phyloP scores from a whole-genome alignment of 495 filamentous ascomycete genomes.

The Hyphodiscus hymeniophilus region DNA sequence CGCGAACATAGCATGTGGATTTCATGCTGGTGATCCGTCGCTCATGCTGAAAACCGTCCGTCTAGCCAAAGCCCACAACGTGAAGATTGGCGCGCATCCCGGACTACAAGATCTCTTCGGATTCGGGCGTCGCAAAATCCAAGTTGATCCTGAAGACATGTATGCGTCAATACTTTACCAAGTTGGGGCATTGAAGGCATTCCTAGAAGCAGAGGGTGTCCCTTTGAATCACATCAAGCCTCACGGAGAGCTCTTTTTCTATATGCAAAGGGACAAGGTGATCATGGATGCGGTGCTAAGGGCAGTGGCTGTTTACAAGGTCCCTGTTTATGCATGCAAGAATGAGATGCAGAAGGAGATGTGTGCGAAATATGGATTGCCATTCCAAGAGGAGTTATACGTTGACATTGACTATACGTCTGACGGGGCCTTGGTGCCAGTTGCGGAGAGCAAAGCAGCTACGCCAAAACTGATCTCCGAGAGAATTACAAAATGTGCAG shows the following conservation, averaged over 20 bases:
- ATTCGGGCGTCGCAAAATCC: conserved; percentile 52
- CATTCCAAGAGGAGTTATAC: conserved; percentile 51
- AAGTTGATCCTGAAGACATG: conserved; percentile 44
- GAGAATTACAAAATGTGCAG: conserved; percentile 3
- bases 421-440: conserved; percentile 23
- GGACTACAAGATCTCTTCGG: conserved; percentile 52
- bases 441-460: conserved; percentile 12
- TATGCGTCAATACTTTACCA: conserved; percentile 51
- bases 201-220: conserved; percentile 45
- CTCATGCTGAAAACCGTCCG: conserved; percentile 52
- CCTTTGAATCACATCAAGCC: conserved; percentile 53
- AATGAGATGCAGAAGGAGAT: conserved; percentile 45
- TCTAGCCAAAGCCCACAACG: conserved; percentile 43
- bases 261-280: conserved; percentile 47
- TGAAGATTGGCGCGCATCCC: conserved; percentile 51
- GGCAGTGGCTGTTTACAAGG: conserved; percentile 39
- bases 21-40: conserved; percentile 50
- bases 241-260: conserved; percentile 51
- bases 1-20: conserved; percentile 58
- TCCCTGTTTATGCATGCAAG: conserved; percentile 48
- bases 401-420: conserved; percentile 50
- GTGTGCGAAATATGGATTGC: conserved; percentile 41
- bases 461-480: conserved; percentile 12
- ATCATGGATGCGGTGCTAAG: conserved; percentile 44
- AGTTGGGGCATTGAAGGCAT: conserved; percentile 48